A percentile compares a stretch with the other conserved stretches of the same genome.
Conservation (phyloP, 78 protist genomes). For the Paratrimastix pyriformis region DNA sequence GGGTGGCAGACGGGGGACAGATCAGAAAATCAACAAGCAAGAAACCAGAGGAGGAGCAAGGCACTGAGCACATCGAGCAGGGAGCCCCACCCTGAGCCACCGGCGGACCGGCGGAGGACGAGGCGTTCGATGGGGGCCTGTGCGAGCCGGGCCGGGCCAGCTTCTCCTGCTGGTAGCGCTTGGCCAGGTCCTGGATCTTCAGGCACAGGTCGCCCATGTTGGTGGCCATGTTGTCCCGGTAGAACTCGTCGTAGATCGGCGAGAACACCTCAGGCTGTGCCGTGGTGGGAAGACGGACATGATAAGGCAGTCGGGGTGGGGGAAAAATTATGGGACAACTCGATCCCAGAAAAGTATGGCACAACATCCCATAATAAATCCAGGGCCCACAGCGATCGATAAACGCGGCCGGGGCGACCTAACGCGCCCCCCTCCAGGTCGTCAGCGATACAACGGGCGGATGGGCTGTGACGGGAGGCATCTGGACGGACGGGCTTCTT, state of each 20-base stretch:
- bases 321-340: background rate
- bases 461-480: no score
- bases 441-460: no score
- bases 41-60: background rate
- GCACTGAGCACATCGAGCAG: background rate
- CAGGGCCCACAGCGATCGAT: background rate
- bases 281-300: background rate
- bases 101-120: background rate
- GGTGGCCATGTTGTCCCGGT: constrained; percentile 13
- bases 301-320: background rate
- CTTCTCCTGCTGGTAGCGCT: background rate
- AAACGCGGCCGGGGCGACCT: background rate
- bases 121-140: background rate
- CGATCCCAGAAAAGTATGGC: background rate
- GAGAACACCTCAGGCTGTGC: constrained; percentile 13
- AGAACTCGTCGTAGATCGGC: constrained; percentile 21
- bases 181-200: constrained; percentile 4
- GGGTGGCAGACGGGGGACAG: no score
- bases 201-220: constrained; percentile 14
- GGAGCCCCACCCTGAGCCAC: background rate
- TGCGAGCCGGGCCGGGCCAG: background rate
- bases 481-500: background rate
- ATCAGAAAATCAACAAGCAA: background rate
- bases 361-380: background rate
- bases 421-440: no score